A percentile compares a stretch with the other conserved stretches of the same genome.
These are phyloP conservation scores for Kwoniella dendrophila DNA, from an alignment of 768 basidiomycete genomes.

Conservation along the genomic window DNA sequence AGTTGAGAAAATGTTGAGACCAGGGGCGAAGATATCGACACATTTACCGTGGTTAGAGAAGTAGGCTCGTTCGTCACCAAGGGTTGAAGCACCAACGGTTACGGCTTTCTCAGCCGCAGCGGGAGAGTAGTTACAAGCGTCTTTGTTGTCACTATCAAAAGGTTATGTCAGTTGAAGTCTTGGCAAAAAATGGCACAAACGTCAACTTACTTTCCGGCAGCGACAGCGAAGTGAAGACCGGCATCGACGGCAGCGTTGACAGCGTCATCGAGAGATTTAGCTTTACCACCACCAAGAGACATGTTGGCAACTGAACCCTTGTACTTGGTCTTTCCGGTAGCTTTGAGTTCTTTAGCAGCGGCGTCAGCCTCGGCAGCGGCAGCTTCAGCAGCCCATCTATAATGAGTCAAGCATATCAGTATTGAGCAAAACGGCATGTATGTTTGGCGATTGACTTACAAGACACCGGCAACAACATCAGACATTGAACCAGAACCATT, in stretches of 20 bases:
- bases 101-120: conserved; percentile 85
- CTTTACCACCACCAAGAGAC: conserved; percentile 96
- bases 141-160: conserved; percentile 72
- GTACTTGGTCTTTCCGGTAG: conserved; percentile 77
- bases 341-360: conserved; percentile 67
- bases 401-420: not conserved
- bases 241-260: conserved; percentile 79
- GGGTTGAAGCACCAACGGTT: conserved; percentile 81
- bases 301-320: conserved; percentile 83
- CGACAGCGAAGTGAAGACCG: conserved; percentile 95
- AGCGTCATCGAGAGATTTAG: conserved; percentile 74
- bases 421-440: not conserved
- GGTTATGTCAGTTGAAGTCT: conserved; percentile 1
- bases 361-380: conserved; percentile 62
- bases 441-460: conserved; percentile 34
- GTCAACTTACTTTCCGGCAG: conserved; percentile 69
- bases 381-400: conserved; percentile 66
- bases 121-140: conserved; percentile 91
- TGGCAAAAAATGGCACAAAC: no score
- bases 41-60: conserved; percentile 89
- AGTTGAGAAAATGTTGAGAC: conserved; percentile 85
- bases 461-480: conserved; percentile 86
- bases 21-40: conserved; percentile 91
- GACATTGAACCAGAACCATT: conserved; percentile 94
- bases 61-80: conserved; percentile 59